Percentiles rank a stretch among this genome's conserved stretches.
These are phyloP conservation scores for Ophiognomonia clavigignenti-juglandacearum DNA, from an alignment of 2,329 filamentous ascomycete species.

Conservation along the genomic window DNA sequence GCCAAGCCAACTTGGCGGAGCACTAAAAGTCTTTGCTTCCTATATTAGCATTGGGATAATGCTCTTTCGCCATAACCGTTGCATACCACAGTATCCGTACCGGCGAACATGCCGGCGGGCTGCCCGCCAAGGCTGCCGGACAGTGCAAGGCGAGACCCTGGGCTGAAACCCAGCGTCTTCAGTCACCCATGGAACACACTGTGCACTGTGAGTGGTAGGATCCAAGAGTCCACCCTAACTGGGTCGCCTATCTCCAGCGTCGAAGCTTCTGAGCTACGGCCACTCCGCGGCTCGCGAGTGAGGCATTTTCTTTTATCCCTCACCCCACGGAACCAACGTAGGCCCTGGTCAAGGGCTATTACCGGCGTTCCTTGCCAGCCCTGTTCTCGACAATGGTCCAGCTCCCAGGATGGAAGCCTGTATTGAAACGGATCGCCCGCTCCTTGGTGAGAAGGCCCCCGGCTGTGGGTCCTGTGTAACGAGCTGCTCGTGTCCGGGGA, in stretches of 20 bases:
- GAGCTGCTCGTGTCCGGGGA: slow-evolving; percentile 8
- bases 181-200: slow-evolving; percentile 12
- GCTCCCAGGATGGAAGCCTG: slow-evolving; percentile 10
- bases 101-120: not conserved
- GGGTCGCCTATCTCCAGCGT: slow-evolving; percentile 15
- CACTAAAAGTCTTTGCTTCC: not conserved
- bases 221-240: slow-evolving; percentile 12
- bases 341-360: not conserved
- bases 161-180: slow-evolving; percentile 12
- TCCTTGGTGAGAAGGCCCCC: slow-evolving; percentile 9
- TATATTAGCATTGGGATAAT: too few species aligned
- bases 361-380: slow-evolving; percentile 1
- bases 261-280: slow-evolving; percentile 10
- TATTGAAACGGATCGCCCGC: slow-evolving; percentile 14
- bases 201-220: too few species aligned
- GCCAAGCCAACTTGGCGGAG: slow-evolving; percentile 10
- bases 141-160: slow-evolving; percentile 1
- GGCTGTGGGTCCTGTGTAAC: not conserved
- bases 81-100: too few species aligned
- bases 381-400: not conserved
- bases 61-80: too few species aligned
- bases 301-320: slow-evolving; percentile 12
- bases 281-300: slow-evolving; percentile 4
- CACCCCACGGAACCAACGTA: not conserved
- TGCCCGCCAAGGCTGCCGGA: not conserved